Conservation (phyloP, 768 basidiomycete genomes). For the Naematelia encephala region DNA sequence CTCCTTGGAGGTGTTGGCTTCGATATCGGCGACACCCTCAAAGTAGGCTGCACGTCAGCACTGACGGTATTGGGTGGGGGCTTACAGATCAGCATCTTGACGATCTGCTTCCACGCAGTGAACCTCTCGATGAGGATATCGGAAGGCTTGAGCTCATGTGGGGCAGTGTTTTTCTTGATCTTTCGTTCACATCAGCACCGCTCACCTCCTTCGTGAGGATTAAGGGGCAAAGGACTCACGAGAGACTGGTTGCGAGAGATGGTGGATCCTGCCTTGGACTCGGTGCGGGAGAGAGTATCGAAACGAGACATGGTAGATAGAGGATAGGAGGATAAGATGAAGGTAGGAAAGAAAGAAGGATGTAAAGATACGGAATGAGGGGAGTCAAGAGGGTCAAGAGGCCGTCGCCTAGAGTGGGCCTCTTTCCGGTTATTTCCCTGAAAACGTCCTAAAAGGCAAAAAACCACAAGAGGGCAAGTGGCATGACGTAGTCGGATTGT, state of each 20-base stretch:
- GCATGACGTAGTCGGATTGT: no score
- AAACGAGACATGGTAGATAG: slow-evolving; percentile 45
- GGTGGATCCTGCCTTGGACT: slow-evolving; percentile 66
- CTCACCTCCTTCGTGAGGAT: not conserved
- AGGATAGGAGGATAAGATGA: not conserved
- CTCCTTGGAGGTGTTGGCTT: slow-evolving; percentile 90
- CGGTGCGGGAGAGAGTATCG: slow-evolving; percentile 61
- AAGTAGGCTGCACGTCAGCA: slow-evolving; percentile 63
- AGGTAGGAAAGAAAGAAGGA: not conserved
- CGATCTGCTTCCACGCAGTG: slow-evolving; percentile 81
- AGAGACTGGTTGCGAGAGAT: slow-evolving; percentile 76
- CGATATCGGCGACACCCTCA: slow-evolving; percentile 73
- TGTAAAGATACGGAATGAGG: not conserved
- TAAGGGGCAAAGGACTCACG: slow-evolving; percentile 33
- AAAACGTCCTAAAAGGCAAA: not conserved
- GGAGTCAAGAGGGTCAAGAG: not conserved
- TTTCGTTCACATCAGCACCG: slow-evolving; percentile 16
- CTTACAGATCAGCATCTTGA: slow-evolving; percentile 77
- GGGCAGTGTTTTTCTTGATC: slow-evolving; percentile 89
- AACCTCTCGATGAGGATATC: slow-evolving; percentile 89
- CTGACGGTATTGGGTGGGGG: slow-evolving; percentile 4
- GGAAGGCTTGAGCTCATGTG: slow-evolving; percentile 83
- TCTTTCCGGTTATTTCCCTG: not conserved
- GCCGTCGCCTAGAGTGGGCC: slow-evolving; percentile 1
- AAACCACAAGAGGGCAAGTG: no score